A percentile compares a stretch with the other conserved stretches of the same genome.
These are phyloP conservation scores for Mycena olivaceomarginata DNA, from an alignment of 768 basidiomycete genomes.

Conservation along the genomic window DNA sequence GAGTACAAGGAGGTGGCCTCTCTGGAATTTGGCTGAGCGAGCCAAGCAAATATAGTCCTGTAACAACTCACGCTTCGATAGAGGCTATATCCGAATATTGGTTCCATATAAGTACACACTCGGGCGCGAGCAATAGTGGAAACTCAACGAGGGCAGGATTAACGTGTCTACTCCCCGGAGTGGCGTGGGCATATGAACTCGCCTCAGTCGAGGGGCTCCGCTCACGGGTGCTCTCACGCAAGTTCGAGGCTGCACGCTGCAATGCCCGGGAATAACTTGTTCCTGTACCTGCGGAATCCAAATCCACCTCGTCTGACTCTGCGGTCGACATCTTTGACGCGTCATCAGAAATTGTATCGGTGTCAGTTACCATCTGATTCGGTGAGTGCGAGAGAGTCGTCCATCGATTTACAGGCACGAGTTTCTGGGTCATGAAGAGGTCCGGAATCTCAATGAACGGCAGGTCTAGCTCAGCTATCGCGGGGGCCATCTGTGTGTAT, in stretches of 20 bases:
- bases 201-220: conserved; percentile 68
- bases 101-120: conserved; percentile 45
- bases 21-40: conserved; percentile 60
- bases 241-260: conserved; percentile 53
- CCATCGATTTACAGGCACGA: conserved; percentile 48
- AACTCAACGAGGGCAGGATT: conserved; percentile 73
- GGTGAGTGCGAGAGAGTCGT: conserved; percentile 36
- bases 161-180: conserved; percentile 63
- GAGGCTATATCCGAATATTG: conserved; percentile 57
- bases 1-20: conserved; percentile 79
- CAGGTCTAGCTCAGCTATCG: conserved; percentile 74
- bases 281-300: conserved; percentile 48
- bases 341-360: conserved; percentile 19
- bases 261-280: conserved; percentile 68
- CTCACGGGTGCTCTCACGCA: conserved; percentile 63
- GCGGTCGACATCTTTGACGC: conserved; percentile 20
- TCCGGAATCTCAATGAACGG: conserved; percentile 73
- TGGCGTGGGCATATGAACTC: conserved; percentile 49
- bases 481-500: conserved; percentile 76
- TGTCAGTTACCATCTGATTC: conserved; percentile 37
- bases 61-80: conserved; percentile 75
- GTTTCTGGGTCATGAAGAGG: conserved; percentile 77
- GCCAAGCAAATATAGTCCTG: conserved; percentile 28
- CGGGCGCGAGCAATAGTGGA: conserved; percentile 34
- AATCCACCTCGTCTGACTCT: conserved; percentile 50